Conservation (phyloP, 768 basidiomycete species). For the Pleurotus pulmonarius region DNA sequence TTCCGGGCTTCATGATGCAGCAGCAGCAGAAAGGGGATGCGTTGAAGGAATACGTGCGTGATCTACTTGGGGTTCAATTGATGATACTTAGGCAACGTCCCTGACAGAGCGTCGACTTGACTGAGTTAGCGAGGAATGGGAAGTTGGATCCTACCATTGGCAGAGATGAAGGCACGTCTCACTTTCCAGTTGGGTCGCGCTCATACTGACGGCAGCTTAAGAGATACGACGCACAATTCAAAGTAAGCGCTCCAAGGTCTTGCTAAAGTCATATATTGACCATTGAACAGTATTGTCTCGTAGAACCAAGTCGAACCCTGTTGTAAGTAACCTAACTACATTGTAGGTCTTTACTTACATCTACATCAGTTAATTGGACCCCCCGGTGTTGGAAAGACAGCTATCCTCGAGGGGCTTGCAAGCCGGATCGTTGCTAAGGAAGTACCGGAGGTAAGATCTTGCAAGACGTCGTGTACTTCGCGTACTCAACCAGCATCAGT, state of each 20-base stretch:
- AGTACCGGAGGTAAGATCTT: slow-evolving; percentile 75
- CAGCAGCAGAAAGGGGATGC: slow-evolving; percentile 80
- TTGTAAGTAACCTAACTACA: slow-evolving; percentile 42
- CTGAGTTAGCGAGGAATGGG: slow-evolving; percentile 76
- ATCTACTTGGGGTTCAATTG: background rate
- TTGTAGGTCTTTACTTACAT: background rate
- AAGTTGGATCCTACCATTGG: slow-evolving; percentile 92
- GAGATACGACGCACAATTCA: slow-evolving; percentile 91
- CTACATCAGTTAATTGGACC: slow-evolving; percentile 65
- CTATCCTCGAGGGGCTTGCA: slow-evolving; percentile 87
- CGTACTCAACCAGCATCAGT: slow-evolving; percentile 36
- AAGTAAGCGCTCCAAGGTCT: slow-evolving; percentile 42
- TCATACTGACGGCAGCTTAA: slow-evolving; percentile 13
- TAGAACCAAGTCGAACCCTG: slow-evolving; percentile 90
- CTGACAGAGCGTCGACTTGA: slow-evolving; percentile 73
- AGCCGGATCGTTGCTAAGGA: slow-evolving; percentile 84
- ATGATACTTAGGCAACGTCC: background rate
- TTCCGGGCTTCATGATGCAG: slow-evolving; percentile 57
- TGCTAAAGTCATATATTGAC: background rate
- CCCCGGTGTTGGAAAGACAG: slow-evolving; percentile 91
- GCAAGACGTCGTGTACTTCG: background rate
- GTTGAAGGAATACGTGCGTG: slow-evolving; percentile 64
- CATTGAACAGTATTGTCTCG: slow-evolving; percentile 65
- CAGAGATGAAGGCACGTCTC: slow-evolving; percentile 66
- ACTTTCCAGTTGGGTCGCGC: background rate